Evolutionary conservation across 768 basidiomycete genomes (phyloP).

Genomic region (Podaxis sp.): DNA sequence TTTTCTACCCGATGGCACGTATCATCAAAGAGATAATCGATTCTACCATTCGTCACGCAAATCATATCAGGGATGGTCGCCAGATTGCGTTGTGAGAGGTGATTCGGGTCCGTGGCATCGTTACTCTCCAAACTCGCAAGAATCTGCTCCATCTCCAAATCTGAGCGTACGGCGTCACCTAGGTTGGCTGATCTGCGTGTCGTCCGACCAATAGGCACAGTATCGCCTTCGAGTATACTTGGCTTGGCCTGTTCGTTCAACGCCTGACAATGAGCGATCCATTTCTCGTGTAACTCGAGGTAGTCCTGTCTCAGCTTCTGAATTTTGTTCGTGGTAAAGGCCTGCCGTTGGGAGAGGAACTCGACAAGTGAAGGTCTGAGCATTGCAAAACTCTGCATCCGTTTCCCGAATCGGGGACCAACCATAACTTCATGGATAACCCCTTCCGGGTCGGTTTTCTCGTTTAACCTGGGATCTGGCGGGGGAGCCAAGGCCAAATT

Average conservation of each 20-base stretch:
- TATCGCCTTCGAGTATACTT: constrained; percentile 30
- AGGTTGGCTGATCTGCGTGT: constrained; percentile 73
- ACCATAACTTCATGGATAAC: constrained; percentile 45
- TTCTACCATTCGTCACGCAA: constrained; percentile 54
- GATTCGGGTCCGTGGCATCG: constrained; percentile 87
- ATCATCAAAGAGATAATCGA: constrained; percentile 74
- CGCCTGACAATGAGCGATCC: constrained; percentile 65
- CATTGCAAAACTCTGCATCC: constrained; percentile 31
- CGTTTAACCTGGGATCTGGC: constrained; percentile 23
- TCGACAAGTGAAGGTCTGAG: constrained; percentile 47
- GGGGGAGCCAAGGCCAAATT: constrained; percentile 45
- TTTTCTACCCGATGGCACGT: constrained; percentile 77
- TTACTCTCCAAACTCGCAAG: constrained; percentile 91
- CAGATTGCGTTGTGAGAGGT: constrained; percentile 80
- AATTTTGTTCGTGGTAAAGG: constrained; percentile 48
- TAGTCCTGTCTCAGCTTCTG: constrained; percentile 62
- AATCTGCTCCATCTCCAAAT: constrained; percentile 96
- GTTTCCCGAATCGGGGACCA: constrained; percentile 28
- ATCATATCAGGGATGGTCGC: constrained; percentile 92
- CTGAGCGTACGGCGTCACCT: constrained; percentile 89
- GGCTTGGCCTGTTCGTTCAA: constrained; percentile 57
- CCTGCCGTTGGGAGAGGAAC: constrained; percentile 51
- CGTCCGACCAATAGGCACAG: constrained; percentile 47
- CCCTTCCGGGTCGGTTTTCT: constrained; percentile 31
- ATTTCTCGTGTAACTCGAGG: constrained; percentile 59